Percentiles rank a stretch among this genome's conserved stretches.
phyloP scores from a whole-genome alignment of 768 basidiomycete species.

The Mycena leptocephala region DNA sequence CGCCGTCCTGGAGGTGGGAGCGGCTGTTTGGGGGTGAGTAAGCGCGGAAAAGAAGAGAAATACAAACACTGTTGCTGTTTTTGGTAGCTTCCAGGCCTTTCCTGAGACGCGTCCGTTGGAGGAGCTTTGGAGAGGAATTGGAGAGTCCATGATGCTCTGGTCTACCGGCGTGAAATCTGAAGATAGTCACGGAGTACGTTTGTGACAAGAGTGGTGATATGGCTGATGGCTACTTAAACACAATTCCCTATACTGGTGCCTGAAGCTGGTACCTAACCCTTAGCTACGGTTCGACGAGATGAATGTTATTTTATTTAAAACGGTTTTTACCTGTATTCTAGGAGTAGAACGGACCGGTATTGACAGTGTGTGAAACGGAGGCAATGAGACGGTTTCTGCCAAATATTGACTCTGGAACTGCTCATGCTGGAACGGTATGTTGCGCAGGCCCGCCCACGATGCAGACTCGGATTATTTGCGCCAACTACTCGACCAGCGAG shows the following conservation, averaged over 20 bases:
- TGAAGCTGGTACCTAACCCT: too few relatives aligned
- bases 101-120: slow-evolving; percentile 79
- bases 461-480: slow-evolving; percentile 64
- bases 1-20: slow-evolving; percentile 75
- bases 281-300: too few relatives aligned
- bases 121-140: slow-evolving; percentile 54
- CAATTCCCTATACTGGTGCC: too few relatives aligned
- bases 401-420: background rate
- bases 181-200: too few relatives aligned
- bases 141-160: slow-evolving; percentile 26
- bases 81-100: slow-evolving; percentile 76
- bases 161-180: too few relatives aligned
- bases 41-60: background rate
- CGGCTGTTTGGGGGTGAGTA: slow-evolving; percentile 62
- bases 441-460: slow-evolving; percentile 55
- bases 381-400: background rate
- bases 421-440: slow-evolving; percentile 50
- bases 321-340: too few relatives aligned
- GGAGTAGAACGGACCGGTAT: background rate
- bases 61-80: slow-evolving; percentile 68
- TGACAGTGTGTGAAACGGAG: background rate
- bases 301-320: too few relatives aligned
- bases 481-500: slow-evolving; percentile 69
- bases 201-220: background rate
- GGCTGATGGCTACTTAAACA: too few relatives aligned